These are phyloP conservation scores for Arthrobotrys iridis DNA, from an alignment of 2,329 filamentous ascomycete genomes.

Conservation along the genomic window DNA sequence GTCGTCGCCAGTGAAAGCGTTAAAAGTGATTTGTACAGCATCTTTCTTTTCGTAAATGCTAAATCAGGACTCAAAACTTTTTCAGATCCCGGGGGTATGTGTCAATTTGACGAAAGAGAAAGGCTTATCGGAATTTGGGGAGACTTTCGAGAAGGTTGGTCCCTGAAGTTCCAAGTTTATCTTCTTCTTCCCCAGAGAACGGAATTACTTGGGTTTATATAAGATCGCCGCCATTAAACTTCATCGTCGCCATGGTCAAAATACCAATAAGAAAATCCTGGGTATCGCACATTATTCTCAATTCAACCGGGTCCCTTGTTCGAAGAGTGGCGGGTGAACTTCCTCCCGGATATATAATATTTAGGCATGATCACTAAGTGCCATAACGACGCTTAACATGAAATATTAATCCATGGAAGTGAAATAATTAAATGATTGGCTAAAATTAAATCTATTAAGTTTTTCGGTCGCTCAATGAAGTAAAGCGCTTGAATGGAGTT, in stretches of 20 bases:
- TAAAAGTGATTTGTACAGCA: slow-evolving; percentile 51
- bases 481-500: not conserved
- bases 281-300: not conserved
- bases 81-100: not conserved
- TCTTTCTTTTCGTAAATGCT: not conserved
- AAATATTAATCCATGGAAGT: too few relatives aligned
- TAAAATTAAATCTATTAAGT: not conserved
- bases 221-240: slow-evolving; percentile 19
- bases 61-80: not conserved
- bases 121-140: not conserved
- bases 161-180: slow-evolving; percentile 2
- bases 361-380: slow-evolving; percentile 44
- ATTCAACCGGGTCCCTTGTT: slow-evolving; percentile 43
- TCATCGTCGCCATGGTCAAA: not conserved
- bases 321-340: slow-evolving; percentile 11
- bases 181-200: not conserved
- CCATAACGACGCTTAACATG: not conserved
- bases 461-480: not conserved
- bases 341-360: slow-evolving; percentile 31
- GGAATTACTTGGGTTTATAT: slow-evolving; percentile 36
- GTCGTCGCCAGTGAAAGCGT: slow-evolving; percentile 41
- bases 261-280: not conserved
- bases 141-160: slow-evolving; percentile 22
- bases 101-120: not conserved
- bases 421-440: slow-evolving; percentile 4